Base-by-base conservation (phyloP, 495 filamentous ascomycete species). In the Cryomyces antarcticus region DNA sequence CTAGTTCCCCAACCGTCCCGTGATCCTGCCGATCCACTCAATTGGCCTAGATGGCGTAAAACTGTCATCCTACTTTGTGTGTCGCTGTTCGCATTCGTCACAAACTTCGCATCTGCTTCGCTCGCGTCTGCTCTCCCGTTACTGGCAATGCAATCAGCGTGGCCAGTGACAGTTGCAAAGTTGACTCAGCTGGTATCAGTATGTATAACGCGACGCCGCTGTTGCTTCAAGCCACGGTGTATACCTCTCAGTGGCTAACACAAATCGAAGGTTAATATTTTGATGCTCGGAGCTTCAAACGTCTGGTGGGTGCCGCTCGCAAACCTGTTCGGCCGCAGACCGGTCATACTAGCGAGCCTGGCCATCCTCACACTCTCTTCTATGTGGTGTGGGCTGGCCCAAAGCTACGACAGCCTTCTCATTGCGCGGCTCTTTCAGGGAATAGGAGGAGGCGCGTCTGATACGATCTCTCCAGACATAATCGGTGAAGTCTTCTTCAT, bases 401-500 rank as follows among this genome's bases (percentile, higher is more conserved):
- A 30, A 41, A 33, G 37, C 39, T 58, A 45, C 30, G 46, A 11
- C 7, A 56, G 55, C 39, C 45, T 58, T n/a, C 40, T 58, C 4
- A 52, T 45, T 3, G 52, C 50, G 31, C 29, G 55, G 24, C 33
- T 47, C 3, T 45, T 58, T n/a, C 50, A 52, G 35, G 55, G 52
- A n/a, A 38, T 49, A 11, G 49, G 45, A 5, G 47, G 48, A 17
- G 55, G 48, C 7, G 48, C 52, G 5, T 50, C 50, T 2, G 48
- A 61, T 47, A 42, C 55, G n/a, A 41, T 61, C 31, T 46, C 48
- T 2, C 50, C 57, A 37, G 46, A 48, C 33, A 44, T 57, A 17
- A 45, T 61, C 36, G 52, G 50, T 6, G 52, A 59, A 30, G 38
- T 58, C 6, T 58, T 52, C 37, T 57, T 58, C 41, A 36, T 55